Base-by-base conservation (phyloP, 352 stramenopile genomes). In the Pythium plurisporium region DNA sequence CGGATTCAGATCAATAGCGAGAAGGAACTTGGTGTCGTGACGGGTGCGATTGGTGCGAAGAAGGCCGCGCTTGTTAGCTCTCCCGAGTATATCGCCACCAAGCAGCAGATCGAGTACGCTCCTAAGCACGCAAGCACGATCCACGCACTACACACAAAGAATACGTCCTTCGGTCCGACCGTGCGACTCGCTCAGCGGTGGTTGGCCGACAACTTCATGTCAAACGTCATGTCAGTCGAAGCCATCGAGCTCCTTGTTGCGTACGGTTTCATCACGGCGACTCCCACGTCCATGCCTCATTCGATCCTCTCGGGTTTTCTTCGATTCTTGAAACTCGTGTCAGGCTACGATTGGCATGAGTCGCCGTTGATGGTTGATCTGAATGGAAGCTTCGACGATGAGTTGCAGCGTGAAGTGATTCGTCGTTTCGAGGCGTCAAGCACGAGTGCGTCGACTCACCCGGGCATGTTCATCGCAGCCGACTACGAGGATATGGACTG, bases 401-500 rank as follows among this genome's bases (percentile, higher is more conserved):
- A 83, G 30, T 70, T 73, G 52, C 76, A 76, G 22, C 84, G 79
- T 3, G 82, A 92, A 59, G 76, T 91, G 22, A 57, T 74, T 27
- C 90, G 89, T 48, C 69, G 78, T 1, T 94, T 94, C 43, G 82
- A 92, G 29, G 82, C 84, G 5, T 94, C 82, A 2, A 79, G 49
- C 17, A 85, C 62, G 22, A 87, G 65, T 37, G 49, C 71, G 1
- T 44, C 59, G 19, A 87, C 70, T 0, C 84, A 92, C 55, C 76
- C 82, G 4, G 84, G 69, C 1, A 81, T 94, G 70, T 94, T 90
- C 50, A 77, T 94, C 51, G 82, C 77, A 17, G 71, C 74, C 1
- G 80, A 88, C 49, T 94, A 94, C 48, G 84, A 94, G 61, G 76
- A 86, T 22, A 70, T 81, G 56, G 80, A 91, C 40, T 89, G 79